Evolutionary conservation across 768 basidiomycete genomes (phyloP).

Genomic region (Tulasnella sp.): DNA sequence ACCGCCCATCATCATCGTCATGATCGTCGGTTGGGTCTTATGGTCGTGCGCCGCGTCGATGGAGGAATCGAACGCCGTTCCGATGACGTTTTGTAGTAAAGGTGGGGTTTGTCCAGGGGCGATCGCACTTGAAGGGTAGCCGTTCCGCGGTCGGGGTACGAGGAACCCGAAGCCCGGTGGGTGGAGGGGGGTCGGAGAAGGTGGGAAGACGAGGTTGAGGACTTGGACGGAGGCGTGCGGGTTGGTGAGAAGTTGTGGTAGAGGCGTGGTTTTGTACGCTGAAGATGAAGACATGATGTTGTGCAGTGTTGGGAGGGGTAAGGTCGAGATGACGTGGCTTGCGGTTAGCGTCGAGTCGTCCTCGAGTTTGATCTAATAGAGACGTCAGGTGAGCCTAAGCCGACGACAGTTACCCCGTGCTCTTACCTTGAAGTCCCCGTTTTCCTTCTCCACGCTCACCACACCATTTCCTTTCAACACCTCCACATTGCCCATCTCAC

Average conservation of each 20-base stretch:
- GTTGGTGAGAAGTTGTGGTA: conserved; percentile 62
- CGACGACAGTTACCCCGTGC: not conserved
- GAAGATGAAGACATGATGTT: conserved; percentile 30
- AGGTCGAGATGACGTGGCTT: conserved; percentile 62
- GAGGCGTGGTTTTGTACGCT: conserved; percentile 14
- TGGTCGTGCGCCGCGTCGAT: conserved; percentile 18
- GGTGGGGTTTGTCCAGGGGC: conserved; percentile 28
- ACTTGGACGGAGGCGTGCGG: conserved; percentile 74
- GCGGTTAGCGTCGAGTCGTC: conserved; percentile 13
- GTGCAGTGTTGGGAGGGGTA: conserved; percentile 50
- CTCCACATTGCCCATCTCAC: conserved; percentile 42
- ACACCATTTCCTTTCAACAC: conserved; percentile 38
- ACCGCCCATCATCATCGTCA: conserved; percentile 87
- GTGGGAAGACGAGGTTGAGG: conserved; percentile 73
- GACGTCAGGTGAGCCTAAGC: not conserved
- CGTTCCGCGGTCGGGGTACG: conserved; percentile 60
- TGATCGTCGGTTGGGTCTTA: conserved; percentile 43
- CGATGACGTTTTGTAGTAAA: conserved; percentile 81
- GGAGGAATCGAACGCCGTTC: conserved; percentile 49
- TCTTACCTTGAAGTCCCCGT: not conserved
- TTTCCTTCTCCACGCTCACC: not conserved
- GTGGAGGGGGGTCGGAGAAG: conserved; percentile 40
- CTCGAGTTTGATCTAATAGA: not conserved
- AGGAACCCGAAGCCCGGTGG: conserved; percentile 92
- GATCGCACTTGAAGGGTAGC: conserved; percentile 27